Conservation (phyloP, 805 yeast genomes). For the Sungouiozyma intestinalis region DNA sequence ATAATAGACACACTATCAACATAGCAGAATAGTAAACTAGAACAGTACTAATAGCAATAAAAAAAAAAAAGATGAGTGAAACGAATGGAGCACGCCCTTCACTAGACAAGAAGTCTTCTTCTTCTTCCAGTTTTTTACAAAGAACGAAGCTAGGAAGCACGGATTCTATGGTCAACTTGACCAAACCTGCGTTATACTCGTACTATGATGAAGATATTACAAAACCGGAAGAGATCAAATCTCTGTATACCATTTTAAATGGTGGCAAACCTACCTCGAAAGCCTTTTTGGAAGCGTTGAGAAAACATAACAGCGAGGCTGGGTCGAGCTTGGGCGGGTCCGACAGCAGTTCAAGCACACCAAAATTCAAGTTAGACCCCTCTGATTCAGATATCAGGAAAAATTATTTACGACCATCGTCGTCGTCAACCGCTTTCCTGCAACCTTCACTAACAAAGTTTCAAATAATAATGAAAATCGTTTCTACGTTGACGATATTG, state of each 20-base stretch:
- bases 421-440: neutral
- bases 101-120: neutral
- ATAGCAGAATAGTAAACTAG: too few relatives aligned
- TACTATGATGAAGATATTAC: conserved; percentile 36
- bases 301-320: neutral
- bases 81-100: neutral
- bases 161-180: conserved; percentile 36
- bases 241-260: conserved; percentile 1
- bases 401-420: neutral
- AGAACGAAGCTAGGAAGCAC: conserved; percentile 1
- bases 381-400: conserved; percentile 5
- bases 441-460: neutral
- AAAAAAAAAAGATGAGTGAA: too few relatives aligned
- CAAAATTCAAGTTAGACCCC: neutral
- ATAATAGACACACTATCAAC: too few relatives aligned
- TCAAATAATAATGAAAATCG: conserved; percentile 4
- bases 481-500: conserved; percentile 18
- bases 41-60: too few relatives aligned
- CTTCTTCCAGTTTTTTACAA: conserved; percentile 5
- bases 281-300: conserved; percentile 1
- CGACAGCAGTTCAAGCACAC: neutral
- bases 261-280: neutral
- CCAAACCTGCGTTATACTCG: conserved; percentile 42
- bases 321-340: neutral
- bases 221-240: conserved; percentile 3